Conservation (phyloP, 768 basidiomycete genomes). For the Mrakia gelida region DNA sequence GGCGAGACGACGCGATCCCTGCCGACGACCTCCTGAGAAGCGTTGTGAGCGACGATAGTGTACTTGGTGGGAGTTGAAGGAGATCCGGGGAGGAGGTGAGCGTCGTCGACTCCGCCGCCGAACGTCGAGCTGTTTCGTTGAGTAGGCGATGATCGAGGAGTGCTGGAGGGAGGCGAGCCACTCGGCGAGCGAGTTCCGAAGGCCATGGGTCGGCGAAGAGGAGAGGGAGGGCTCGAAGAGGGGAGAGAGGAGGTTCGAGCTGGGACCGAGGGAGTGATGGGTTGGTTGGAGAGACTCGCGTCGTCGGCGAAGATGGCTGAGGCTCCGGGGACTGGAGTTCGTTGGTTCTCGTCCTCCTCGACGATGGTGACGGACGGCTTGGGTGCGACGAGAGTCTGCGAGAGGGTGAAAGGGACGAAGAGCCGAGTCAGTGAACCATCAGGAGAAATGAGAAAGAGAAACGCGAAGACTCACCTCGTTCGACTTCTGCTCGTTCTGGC, state of each 20-base stretch:
- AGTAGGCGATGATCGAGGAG: not conserved
- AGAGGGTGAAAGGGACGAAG: not conserved
- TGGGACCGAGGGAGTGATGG: not conserved
- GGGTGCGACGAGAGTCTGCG: not conserved
- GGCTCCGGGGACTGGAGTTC: not conserved
- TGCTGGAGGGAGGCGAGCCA: not conserved
- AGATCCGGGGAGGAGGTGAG: not conserved
- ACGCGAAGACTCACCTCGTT: conserved; percentile 5
- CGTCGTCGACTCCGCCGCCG: not conserved
- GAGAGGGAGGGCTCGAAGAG: not conserved
- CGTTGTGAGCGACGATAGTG: conserved; percentile 1
- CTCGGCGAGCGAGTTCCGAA: conserved; percentile 2
- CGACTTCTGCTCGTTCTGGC: not conserved
- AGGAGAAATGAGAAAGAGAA: not conserved
- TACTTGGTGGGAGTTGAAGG: not conserved
- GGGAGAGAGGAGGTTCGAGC: not conserved
- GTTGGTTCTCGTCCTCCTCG: not conserved
- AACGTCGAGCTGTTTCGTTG: not conserved
- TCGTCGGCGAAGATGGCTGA: not conserved
- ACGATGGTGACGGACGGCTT: not conserved
- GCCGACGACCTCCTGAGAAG: not conserved
- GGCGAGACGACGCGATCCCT: not conserved
- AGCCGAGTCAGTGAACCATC: not conserved
- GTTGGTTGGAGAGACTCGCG: not conserved
- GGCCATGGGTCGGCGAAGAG: not conserved